Evolutionary conservation across 495 filamentous ascomycete species (phyloP), one percentile per base, ranked within the genome.

Genomic region (Penicillium diatomitis): DNA sequence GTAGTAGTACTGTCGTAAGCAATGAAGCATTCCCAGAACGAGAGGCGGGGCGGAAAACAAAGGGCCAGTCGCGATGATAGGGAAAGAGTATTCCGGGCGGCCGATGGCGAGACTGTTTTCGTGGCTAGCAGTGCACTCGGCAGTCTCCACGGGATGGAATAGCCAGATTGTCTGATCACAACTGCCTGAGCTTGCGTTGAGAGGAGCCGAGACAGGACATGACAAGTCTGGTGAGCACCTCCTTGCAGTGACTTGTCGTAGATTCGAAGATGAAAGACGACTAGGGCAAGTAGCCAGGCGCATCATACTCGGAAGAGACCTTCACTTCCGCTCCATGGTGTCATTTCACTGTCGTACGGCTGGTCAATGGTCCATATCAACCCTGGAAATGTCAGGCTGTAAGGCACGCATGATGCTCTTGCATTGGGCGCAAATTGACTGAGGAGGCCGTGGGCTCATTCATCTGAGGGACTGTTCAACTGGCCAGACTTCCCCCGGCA

Each of bases 341-440:
- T 59, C 51, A 57, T 58, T 62, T 49, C 53, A 47, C 51, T 46
- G 44, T 43, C 38, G 47, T 37, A 44, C 53, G 20, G 48, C 49
- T 47, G 48, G 48, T 58, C 46, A 51, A 61, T 47, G 54, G 54
- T 49, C 48, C 46, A 61, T 58, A 58, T 58, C 41, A 49, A 37
- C 37, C 45, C 39, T 62, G 20, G 20, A 0, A 20, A 20, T 39
- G 54, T 60, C 52, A 63, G 60, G 60, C 57, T 63, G 54, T 41
- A 50, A 63, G 60, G 60, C 60, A 61, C 57, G 53, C 53, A 57
- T 47, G 46, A 50, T 28, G 30, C 29, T 20, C 36, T 50, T 20
- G 56, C 41, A 12, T 42, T 43, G 52, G 50, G 52, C 45, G 31
- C 20, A 45, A 44, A 46, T 33, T 8, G n/a, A 31, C 9, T 9